Percentiles rank a stretch among this genome's conserved stretches.
Evolutionary conservation across 371 early-diverging fungal genomes (phyloP).

Genomic region (Mucor plumbeus): DNA sequence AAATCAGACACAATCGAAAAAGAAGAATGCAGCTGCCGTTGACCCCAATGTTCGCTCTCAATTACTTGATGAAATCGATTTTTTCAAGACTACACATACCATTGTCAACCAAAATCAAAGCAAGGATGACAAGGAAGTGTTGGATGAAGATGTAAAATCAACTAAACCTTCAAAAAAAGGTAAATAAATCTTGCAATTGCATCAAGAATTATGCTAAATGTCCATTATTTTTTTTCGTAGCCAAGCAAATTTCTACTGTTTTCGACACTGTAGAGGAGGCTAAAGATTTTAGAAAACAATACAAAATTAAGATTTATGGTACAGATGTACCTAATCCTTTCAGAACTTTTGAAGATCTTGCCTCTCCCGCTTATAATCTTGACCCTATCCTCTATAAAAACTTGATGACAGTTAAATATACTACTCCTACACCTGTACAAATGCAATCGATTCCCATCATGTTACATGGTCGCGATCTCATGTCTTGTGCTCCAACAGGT

Average conservation of each 20-base stretch:
- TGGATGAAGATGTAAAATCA: background rate
- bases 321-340: slow-evolving; percentile 89
- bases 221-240: background rate
- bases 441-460: slow-evolving; percentile 91
- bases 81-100: slow-evolving; percentile 47
- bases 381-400: slow-evolving; percentile 72
- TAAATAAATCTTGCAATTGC: background rate
- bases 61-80: slow-evolving; percentile 51
- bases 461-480: slow-evolving; percentile 82
- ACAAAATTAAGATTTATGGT: slow-evolving; percentile 85
- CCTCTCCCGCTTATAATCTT: slow-evolving; percentile 70
- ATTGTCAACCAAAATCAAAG: slow-evolving; percentile 16
- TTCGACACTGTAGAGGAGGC: slow-evolving; percentile 41
- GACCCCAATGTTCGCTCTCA: slow-evolving; percentile 47
- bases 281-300: slow-evolving; percentile 64
- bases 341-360: slow-evolving; percentile 77
- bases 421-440: slow-evolving; percentile 96
- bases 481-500: slow-evolving; percentile 96
- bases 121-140: slow-evolving; percentile 5
- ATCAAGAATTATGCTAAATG: background rate
- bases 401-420: slow-evolving; percentile 66
- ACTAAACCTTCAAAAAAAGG: background rate
- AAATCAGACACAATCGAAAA: slow-evolving; percentile 25
- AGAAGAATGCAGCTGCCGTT: slow-evolving; percentile 39
- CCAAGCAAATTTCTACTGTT: slow-evolving; percentile 12